Percentiles rank a stretch among this genome's conserved stretches.
Evolutionary conservation across 2,329 filamentous ascomycete genomes (phyloP).

Genomic region (Neurospora crassa): DNA sequence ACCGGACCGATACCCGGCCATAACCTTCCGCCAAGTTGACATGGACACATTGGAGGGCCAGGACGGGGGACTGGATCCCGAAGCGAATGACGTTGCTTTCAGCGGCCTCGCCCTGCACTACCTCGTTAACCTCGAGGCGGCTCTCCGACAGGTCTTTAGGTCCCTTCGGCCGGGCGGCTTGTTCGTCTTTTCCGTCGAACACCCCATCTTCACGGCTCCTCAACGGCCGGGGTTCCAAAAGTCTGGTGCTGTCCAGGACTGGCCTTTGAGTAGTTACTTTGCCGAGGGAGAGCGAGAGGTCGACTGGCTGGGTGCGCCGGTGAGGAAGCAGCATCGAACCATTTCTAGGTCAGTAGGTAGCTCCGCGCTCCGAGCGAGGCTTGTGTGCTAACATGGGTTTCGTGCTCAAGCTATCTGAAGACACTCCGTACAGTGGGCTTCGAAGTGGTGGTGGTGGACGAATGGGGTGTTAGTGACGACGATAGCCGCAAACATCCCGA

Average conservation of each 20-base stretch:
- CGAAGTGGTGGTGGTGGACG: neutral
- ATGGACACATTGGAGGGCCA: constrained; percentile 19
- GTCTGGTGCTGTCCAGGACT: constrained; percentile 22
- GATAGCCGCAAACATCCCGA: constrained; percentile 1
- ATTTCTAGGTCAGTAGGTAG: constrained; percentile 11
- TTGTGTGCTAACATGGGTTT: neutral
- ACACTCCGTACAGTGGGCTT: neutral
- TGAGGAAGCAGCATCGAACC: constrained; percentile 38
- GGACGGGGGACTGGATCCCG: constrained; percentile 14
- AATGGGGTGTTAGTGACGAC: neutral
- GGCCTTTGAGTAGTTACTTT: constrained; percentile 33
- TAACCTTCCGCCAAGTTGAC: constrained; percentile 25
- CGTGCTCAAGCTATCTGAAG: neutral
- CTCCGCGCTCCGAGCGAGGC: neutral
- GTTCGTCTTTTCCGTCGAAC: constrained; percentile 37
- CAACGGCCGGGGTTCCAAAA: constrained; percentile 19
- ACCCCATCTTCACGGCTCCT: constrained; percentile 36
- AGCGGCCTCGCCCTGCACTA: constrained; percentile 34
- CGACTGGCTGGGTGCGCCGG: constrained; percentile 32
- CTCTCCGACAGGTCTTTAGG: constrained; percentile 24
- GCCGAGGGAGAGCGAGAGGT: constrained; percentile 30
- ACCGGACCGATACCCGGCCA: constrained; percentile 14
- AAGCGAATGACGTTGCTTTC: constrained; percentile 28
- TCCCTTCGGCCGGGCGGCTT: constrained; percentile 25
- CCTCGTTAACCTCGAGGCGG: constrained; percentile 22